Percentiles rank a stretch among this genome's conserved stretches.
phyloP scores from a whole-genome alignment of 73 alveolate species.

The Halteria grandinella region DNA sequence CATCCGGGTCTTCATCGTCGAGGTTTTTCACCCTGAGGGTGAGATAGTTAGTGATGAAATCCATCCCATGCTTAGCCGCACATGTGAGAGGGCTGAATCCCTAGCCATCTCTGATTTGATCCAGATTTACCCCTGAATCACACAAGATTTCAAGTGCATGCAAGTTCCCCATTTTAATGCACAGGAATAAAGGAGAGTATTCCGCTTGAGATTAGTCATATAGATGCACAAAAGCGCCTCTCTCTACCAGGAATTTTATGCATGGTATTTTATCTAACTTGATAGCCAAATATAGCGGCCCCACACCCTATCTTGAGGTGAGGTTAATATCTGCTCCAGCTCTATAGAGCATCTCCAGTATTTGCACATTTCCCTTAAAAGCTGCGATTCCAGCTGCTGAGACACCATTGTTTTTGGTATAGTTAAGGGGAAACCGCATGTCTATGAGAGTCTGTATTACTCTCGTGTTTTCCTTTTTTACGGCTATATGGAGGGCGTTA shows the following conservation, averaged over 20 bases:
- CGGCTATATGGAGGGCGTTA: conserved; percentile 59
- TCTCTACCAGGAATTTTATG: conserved; percentile 26
- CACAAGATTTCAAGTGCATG: conserved; percentile 32
- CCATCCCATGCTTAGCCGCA: conserved; percentile 10
- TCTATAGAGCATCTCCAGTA: not conserved
- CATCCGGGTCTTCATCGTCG: conserved; percentile 60
- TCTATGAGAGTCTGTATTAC: conserved; percentile 34
- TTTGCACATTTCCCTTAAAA: conserved; percentile 14
- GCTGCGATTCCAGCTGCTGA: conserved; percentile 55
- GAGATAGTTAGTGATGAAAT: conserved; percentile 7
- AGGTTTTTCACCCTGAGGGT: conserved; percentile 5
- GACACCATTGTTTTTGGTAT: conserved; percentile 25
- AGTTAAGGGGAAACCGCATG: conserved; percentile 29
- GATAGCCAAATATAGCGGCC: conserved; percentile 55
- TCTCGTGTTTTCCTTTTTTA: not conserved
- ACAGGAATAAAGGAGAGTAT: conserved; percentile 41
- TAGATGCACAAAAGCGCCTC: conserved; percentile 11
- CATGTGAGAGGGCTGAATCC: conserved; percentile 35
- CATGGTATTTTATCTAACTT: not conserved
- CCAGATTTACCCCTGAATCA: conserved; percentile 16
- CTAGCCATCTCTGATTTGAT: not conserved
- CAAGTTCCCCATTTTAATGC: conserved; percentile 26
- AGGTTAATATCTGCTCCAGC: conserved; percentile 48
- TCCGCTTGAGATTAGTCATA: not conserved
- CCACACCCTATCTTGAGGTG: conserved; percentile 21